These are phyloP conservation scores for Mariannaea elegans DNA, from an alignment of 2,329 filamentous ascomycete species.

Conservation along the genomic window DNA sequence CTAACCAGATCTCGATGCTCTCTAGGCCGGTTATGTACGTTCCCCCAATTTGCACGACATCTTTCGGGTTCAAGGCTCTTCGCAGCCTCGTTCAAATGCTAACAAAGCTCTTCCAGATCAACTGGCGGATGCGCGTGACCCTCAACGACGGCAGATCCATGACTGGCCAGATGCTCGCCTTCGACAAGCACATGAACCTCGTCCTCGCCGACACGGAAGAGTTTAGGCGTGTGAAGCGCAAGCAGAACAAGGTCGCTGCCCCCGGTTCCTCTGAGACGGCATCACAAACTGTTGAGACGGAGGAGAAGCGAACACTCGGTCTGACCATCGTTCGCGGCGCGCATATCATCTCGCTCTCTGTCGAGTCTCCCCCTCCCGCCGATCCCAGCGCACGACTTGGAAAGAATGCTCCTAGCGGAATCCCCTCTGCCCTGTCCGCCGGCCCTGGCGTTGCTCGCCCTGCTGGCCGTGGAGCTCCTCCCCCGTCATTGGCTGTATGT, in stretches of 20 bases:
- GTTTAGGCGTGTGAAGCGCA: conserved; percentile 90
- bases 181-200: conserved; percentile 99
- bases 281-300: conserved; percentile 79
- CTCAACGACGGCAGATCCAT: conserved; percentile 95
- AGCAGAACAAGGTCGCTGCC: conserved; percentile 76
- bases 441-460: conserved; percentile 92
- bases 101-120: conserved; percentile 72
- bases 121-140: conserved; percentile 98
- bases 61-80: background rate
- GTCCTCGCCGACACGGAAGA: conserved; percentile 99
- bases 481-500: conserved; percentile 78
- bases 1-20: conserved; percentile 63
- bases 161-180: conserved; percentile 97
- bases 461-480: conserved; percentile 82
- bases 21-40: conserved; percentile 77
- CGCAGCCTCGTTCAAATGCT: conserved; percentile 17
- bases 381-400: conserved; percentile 92
- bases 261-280: conserved; percentile 69
- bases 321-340: conserved; percentile 94
- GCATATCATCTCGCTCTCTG: conserved; percentile 92
- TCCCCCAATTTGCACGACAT: conserved; percentile 27
- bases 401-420: conserved; percentile 74
- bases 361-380: conserved; percentile 93
- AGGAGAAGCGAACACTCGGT: conserved; percentile 97
- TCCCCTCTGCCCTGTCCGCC: conserved; percentile 75